Base-by-base conservation (phyloP, 371 early-diverging fungal genomes). In the Lichtheimia ramosa region DNA sequence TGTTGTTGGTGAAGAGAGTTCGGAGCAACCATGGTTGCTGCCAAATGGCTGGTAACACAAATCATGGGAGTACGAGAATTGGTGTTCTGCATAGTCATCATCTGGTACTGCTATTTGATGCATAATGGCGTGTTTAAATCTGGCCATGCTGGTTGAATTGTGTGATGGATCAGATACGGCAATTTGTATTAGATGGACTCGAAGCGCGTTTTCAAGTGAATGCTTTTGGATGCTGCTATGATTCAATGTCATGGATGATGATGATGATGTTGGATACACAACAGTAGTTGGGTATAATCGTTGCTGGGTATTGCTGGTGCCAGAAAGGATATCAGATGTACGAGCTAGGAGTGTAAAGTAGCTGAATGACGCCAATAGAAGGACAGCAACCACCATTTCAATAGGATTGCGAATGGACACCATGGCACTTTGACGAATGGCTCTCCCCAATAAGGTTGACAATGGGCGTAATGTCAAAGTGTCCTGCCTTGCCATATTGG, bases 311-410 rank as follows among this genome's bases (percentile, higher is more conserved):
- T 81, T 71, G 8, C 70, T 65, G 21, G 80, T 79, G 41, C 82
- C 82, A 43, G 76, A 70, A 56, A 88, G 91, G 56, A 90, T 79
- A 54, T 84, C 89, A 34, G 91, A 89, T 48, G 89, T 82, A 50
- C 85, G 77, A 46, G 89, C 81, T 20, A 85, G 75, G 23, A 93
- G 77, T 23, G 84, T 86, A 67, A 92, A 88, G 69, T 92, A 92
- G 46, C 85, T 78, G 60, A 87, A 87, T 3, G 90, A 87, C 8
- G 90, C 90, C 40, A 92, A 62, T 43, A 93, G 76, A 54, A 92
- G 72, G 55, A 86, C 84, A 54, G 83, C 74, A 46, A 85, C 85
- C 60, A 94, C 90, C 69, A 86, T 87, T 76, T 94, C 94, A 55
- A 94, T 90, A 24, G 93, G 93, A 70, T 88, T 88, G 28, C 79